Evolutionary conservation across 2,329 filamentous ascomycete genomes (phyloP), one percentile per base, ranked within the genome.

Genomic region (Trichophaea hybrida): DNA sequence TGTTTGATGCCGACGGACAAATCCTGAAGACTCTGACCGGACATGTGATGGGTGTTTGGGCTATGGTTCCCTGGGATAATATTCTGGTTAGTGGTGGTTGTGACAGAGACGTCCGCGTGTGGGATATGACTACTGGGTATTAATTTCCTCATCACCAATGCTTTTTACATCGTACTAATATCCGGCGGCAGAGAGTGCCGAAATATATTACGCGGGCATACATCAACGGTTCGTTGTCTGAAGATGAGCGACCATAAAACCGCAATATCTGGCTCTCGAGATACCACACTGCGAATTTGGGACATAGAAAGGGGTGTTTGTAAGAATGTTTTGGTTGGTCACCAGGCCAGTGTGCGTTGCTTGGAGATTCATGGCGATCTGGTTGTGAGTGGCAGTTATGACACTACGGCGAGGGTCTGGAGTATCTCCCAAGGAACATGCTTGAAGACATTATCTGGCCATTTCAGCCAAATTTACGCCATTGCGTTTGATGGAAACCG

Each of bases 1-100:
- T 98, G 32, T 98, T 97, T 70, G 88, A 97, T 71, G 90, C 88
- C 0, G 82, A 93, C 66, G 93, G 93, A 37, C 84, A 89, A 67
- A 83, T 88, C 65, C 83, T 94, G 68, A 88, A 89, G 71, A 95
- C 88, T 1, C 75, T 98, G 33, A 85, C 93, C 70, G 93, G 93
- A 8, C 93, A 98, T 74, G 87, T 97, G 49, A 98, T 98, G 93
- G 93, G 93, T 44, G 93, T 98, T 17, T 98, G 93, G 93, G 93
- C 93, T 53, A 97, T 98, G 91, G 89, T 98, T 31, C 93, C 93
- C 5, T 96, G 90, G 87, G 91, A 88, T 61, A 91, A 98, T 71
- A 85, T 88, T 57, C 78, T 98, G 62, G 93, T 98, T 61, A 96
- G 89, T 68, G 93, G 93, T 68, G 93, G 93, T 5, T 98, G 93